Percentiles rank a stretch among this genome's conserved stretches.
Conservation (phyloP, 495 filamentous ascomycete species). For the Penicillium turbatum region DNA sequence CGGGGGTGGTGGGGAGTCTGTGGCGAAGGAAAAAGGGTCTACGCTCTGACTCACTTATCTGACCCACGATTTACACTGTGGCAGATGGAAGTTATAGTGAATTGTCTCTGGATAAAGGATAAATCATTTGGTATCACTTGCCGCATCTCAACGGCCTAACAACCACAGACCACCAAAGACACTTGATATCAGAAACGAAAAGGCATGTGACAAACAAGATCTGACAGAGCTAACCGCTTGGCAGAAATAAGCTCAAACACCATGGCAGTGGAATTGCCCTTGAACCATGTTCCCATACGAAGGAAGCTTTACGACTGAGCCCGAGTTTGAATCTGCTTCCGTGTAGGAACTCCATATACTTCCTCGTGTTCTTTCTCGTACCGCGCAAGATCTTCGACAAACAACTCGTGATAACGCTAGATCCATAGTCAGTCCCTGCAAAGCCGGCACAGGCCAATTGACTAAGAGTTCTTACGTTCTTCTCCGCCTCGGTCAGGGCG, state of each 20-base stretch:
- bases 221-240: background rate
- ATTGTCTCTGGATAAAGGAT: no score
- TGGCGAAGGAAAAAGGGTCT: background rate
- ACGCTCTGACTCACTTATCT: background rate
- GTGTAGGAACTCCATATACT: constrained; percentile 26
- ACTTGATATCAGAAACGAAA: constrained; percentile 2
- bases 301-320: background rate
- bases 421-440: constrained; percentile 3
- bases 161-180: no score
- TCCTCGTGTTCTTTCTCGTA: constrained; percentile 33
- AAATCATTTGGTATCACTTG: no score
- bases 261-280: background rate
- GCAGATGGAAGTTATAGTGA: background rate
- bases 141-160: no score
- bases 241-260: background rate
- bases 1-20: constrained; percentile 9
- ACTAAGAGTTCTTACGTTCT: constrained; percentile 43
- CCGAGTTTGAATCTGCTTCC: no score
- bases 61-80: background rate
- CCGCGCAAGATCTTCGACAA: constrained; percentile 23
- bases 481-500: constrained; percentile 45
- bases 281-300: background rate
- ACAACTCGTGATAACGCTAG: constrained; percentile 26
- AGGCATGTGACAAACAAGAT: constrained; percentile 5
- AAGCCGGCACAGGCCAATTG: background rate